Percentiles rank a stretch among this genome's conserved stretches.
These are phyloP conservation scores for Thraustotheca clavata DNA, from an alignment of 352 stramenopile genomes.

Conservation along the genomic window DNA sequence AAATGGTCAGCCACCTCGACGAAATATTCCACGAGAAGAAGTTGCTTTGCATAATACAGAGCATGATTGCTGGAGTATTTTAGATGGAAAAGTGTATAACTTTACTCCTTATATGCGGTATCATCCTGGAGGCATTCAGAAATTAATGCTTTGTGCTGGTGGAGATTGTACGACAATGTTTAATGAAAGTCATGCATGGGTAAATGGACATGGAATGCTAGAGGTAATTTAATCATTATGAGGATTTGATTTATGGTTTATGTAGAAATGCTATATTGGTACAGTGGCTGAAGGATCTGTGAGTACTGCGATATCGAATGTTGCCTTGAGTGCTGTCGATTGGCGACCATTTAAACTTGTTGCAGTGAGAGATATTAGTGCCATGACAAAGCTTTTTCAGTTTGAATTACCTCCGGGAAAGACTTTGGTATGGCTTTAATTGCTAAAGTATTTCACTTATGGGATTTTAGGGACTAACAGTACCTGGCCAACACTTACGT, in stretches of 20 bases:
- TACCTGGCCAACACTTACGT: constrained; percentile 75
- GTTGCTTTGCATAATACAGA: constrained; percentile 78
- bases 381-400: constrained; percentile 58
- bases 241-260: not conserved
- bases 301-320: constrained; percentile 25
- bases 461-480: constrained; percentile 37
- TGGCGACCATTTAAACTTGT: constrained; percentile 59
- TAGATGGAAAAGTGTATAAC: constrained; percentile 92
- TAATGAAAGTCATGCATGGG: constrained; percentile 95
- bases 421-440: constrained; percentile 31
- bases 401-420: constrained; percentile 58
- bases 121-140: constrained; percentile 92
- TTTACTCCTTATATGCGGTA: constrained; percentile 95
- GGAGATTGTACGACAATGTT: constrained; percentile 93
- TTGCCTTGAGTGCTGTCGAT: constrained; percentile 49
- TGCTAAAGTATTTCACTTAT: not conserved
- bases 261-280: constrained; percentile 73
- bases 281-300: constrained; percentile 30
- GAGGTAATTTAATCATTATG: constrained; percentile 27
- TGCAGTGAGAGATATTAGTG: constrained; percentile 45
- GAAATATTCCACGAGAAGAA: constrained; percentile 75
- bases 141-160: constrained; percentile 89
- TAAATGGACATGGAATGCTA: constrained; percentile 89
- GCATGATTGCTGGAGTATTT: constrained; percentile 91
- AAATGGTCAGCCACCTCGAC: constrained; percentile 39